Percentiles rank a stretch among this genome's conserved stretches.
Evolutionary conservation across 1,139 yeast species (phyloP).

Genomic region (Kurtzmaniella natalensis): DNA sequence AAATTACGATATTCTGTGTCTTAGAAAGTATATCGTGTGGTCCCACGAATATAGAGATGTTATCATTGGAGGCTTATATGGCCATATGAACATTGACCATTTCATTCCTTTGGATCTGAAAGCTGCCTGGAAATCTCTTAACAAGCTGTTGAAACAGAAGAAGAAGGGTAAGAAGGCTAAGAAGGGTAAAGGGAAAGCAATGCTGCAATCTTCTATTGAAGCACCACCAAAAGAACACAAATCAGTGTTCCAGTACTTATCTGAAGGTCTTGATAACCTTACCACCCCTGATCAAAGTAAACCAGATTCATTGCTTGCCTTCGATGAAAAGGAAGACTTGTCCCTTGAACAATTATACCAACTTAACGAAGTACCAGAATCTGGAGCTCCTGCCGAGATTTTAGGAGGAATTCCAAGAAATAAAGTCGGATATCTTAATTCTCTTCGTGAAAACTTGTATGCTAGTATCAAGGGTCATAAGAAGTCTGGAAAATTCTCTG

Average conservation of each 20-base stretch:
- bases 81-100: constrained; percentile 89
- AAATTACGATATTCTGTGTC: constrained; percentile 69
- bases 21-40: constrained; percentile 73
- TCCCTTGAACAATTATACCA: constrained; percentile 6
- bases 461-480: constrained; percentile 40
- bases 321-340: constrained; percentile 1
- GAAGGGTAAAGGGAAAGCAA: constrained; percentile 6
- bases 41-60: constrained; percentile 76
- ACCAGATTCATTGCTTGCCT: constrained; percentile 11
- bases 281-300: constrained; percentile 3
- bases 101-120: constrained; percentile 72
- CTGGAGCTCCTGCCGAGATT: constrained; percentile 9
- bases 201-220: constrained; percentile 5
- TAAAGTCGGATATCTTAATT: constrained; percentile 59
- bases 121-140: constrained; percentile 53
- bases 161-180: constrained; percentile 8
- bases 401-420: constrained; percentile 63
- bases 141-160: constrained; percentile 8
- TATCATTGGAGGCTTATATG: constrained; percentile 76
- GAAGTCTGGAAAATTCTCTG: constrained; percentile 43
- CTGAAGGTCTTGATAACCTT: constrained; percentile 4
- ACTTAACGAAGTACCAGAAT: constrained; percentile 2
- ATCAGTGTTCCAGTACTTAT: constrained; percentile 2
- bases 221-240: not conserved
- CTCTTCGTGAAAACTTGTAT: constrained; percentile 49